Conservation (phyloP, 2,329 filamentous ascomycete species). For the Fusarium verrucosum region DNA sequence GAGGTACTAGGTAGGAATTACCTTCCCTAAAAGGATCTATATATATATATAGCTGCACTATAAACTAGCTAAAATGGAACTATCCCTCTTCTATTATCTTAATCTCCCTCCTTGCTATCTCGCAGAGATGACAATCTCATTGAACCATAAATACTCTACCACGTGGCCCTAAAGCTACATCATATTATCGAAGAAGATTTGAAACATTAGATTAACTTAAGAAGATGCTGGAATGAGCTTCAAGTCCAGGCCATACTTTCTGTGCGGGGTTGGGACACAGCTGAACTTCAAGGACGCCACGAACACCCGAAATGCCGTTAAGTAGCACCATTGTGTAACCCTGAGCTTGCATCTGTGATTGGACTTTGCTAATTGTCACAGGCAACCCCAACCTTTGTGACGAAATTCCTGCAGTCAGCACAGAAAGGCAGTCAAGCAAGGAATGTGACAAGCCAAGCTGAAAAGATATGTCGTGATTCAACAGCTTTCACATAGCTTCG, state of each 20-base stretch:
- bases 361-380: not conserved
- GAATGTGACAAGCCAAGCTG: conserved; percentile 5
- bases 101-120: too few relatives aligned
- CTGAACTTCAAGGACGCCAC: not conserved
- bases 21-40: too few relatives aligned
- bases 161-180: too few relatives aligned
- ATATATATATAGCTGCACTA: too few relatives aligned
- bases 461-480: not conserved
- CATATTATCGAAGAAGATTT: not conserved
- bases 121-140: too few relatives aligned
- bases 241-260: not conserved
- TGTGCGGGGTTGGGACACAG: not conserved
- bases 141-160: too few relatives aligned
- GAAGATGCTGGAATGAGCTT: not conserved
- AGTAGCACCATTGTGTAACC: not conserved
- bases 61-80: too few relatives aligned
- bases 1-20: too few relatives aligned
- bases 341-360: not conserved
- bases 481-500: not conserved
- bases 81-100: too few relatives aligned
- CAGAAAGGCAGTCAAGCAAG: not conserved
- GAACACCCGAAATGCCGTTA: not conserved
- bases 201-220: too few relatives aligned
- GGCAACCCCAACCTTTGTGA: not conserved
- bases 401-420: not conserved